Percentiles rank a stretch among this genome's conserved stretches.
Evolutionary conservation across 2,329 filamentous ascomycete species (phyloP).

Genomic region (Fusarium metavorans): DNA sequence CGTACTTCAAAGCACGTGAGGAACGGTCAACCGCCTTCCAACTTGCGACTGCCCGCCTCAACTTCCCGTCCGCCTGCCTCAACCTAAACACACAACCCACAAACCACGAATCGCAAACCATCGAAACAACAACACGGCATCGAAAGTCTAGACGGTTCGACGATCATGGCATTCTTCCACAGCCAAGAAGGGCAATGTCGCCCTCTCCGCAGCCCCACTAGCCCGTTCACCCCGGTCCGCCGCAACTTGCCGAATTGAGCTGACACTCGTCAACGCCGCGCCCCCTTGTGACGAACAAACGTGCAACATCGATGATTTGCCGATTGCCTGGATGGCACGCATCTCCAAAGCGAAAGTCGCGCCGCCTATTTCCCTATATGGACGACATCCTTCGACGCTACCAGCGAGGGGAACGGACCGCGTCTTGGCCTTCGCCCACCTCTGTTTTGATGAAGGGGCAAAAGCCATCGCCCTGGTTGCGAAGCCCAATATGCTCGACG

Average conservation of each 20-base stretch:
- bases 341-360: not conserved
- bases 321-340: not conserved
- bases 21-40: not conserved
- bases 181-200: not conserved
- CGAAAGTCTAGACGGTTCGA: not conserved
- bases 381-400: not conserved
- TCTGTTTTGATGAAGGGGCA: not conserved
- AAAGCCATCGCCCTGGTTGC: not conserved
- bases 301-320: constrained; percentile 1
- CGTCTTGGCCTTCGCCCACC: not conserved
- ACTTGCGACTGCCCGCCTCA: not conserved
- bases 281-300: not conserved
- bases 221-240: not conserved
- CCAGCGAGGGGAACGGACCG: constrained; percentile 2
- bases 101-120: not conserved
- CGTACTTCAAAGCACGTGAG: not conserved
- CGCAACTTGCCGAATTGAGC: not conserved
- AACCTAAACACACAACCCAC: not conserved
- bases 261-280: not conserved
- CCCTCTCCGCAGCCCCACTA: not conserved
- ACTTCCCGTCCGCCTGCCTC: not conserved
- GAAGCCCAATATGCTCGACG: not conserved
- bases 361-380: constrained; percentile 2
- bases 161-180: not conserved
- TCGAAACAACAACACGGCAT: not conserved